Conservation (phyloP, 2,329 filamentous ascomycete genomes). For the Sporothrix luriei region DNA sequence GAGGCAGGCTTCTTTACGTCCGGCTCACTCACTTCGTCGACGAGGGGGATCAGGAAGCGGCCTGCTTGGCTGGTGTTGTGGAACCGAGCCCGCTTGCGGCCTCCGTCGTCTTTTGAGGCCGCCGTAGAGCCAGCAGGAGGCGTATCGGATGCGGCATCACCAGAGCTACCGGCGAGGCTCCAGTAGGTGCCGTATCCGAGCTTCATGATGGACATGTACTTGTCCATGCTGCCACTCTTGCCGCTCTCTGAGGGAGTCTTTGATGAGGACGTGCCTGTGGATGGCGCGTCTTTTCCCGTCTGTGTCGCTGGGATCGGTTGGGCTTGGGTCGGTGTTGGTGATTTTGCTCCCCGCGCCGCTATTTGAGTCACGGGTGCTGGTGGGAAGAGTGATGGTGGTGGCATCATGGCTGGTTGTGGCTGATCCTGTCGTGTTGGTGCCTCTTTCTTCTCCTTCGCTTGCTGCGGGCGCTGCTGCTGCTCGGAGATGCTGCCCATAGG, state of each 20-base stretch:
- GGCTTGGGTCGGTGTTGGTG: neutral
- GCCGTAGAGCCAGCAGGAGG: neutral
- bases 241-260: slow-evolving; percentile 21
- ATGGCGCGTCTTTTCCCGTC: slow-evolving; percentile 23
- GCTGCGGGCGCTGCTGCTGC: slow-evolving; percentile 29
- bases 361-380: slow-evolving; percentile 37
- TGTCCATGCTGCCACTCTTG: slow-evolving; percentile 50
- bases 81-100: slow-evolving; percentile 11
- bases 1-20: neutral
- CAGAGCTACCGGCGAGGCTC: slow-evolving; percentile 48
- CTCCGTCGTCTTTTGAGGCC: neutral
- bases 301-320: neutral
- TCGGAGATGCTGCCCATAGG: slow-evolving; percentile 32
- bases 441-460: neutral
- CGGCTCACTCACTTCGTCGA: slow-evolving; percentile 61
- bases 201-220: slow-evolving; percentile 66
- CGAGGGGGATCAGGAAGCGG: slow-evolving; percentile 68
- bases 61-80: slow-evolving; percentile 40
- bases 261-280: slow-evolving; percentile 26
- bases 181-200: slow-evolving; percentile 69
- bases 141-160: slow-evolving; percentile 31
- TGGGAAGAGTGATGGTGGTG: slow-evolving; percentile 32
- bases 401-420: neutral
- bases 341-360: slow-evolving; percentile 33
- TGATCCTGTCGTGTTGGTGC: too few species aligned